phyloP scores from a whole-genome alignment of 208 protist species.

The Endotrypanum monterogeii region DNA sequence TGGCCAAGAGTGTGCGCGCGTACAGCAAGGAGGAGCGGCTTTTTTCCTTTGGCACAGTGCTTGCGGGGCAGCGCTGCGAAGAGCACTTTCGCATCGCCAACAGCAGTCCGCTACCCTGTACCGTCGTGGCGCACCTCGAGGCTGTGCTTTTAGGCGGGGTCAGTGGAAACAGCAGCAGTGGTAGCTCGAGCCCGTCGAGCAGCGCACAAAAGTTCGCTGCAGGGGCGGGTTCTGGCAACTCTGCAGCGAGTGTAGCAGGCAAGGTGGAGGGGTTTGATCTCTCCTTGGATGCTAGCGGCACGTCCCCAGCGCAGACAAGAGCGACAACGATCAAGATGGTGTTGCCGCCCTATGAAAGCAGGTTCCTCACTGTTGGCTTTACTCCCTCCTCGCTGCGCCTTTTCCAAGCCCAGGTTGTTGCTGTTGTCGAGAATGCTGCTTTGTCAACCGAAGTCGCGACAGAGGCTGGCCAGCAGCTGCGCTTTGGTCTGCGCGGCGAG shows the following conservation, averaged over 20 bases:
- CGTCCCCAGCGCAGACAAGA: not conserved
- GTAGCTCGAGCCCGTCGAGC: conserved; percentile 19
- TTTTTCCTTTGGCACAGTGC: conserved; percentile 93
- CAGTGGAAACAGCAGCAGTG: conserved; percentile 3
- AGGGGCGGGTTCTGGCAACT: conserved; percentile 9
- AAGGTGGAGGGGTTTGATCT: conserved; percentile 67
- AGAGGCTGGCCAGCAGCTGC: conserved; percentile 42
- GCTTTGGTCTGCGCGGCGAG: conserved; percentile 92
- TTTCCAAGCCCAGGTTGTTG: conserved; percentile 90
- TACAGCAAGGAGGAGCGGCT: conserved; percentile 91
- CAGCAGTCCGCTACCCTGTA: conserved; percentile 92
- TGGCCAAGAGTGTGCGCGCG: conserved; percentile 58
- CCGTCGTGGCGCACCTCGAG: conserved; percentile 71
- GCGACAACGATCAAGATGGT: conserved; percentile 33
- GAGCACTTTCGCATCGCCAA: conserved; percentile 96
- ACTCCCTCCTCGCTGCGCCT: conserved; percentile 74
- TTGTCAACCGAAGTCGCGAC: conserved; percentile 45
- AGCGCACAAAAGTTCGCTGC: conserved; percentile 5
- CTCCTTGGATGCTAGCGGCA: conserved; percentile 31
- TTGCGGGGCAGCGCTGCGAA: conserved; percentile 80
- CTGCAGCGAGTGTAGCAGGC: conserved; percentile 2
- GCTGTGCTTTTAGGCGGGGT: conserved; percentile 6
- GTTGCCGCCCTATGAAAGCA: conserved; percentile 95
- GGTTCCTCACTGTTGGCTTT: conserved; percentile 94
- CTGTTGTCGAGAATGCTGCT: conserved; percentile 81